Percentiles rank a stretch among this genome's conserved stretches.
phyloP scores from a whole-genome alignment of 2,329 filamentous ascomycete species.

The Exserohilum turcica region DNA sequence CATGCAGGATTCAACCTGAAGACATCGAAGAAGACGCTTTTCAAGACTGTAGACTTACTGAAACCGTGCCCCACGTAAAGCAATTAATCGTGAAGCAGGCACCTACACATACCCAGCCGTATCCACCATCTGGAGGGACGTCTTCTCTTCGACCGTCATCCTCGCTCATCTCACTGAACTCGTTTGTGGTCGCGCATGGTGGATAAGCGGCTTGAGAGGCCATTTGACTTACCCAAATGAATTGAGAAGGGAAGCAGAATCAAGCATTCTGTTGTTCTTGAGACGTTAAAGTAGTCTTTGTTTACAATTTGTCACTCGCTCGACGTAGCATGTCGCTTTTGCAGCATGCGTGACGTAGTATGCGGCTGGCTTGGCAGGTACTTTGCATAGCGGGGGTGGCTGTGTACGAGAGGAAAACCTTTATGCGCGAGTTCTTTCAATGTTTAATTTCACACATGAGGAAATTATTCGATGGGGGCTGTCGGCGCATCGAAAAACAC shows the following conservation, averaged over 20 bases:
- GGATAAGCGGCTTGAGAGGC: neutral
- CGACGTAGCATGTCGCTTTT: neutral
- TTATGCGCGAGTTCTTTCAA: no score
- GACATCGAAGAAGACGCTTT: neutral
- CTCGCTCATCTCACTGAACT: neutral
- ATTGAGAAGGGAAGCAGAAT: neutral
- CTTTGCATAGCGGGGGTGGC: no score
- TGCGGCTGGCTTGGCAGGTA: no score
- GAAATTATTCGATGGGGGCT: no score
- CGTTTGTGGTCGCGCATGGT: neutral
- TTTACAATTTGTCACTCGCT: neutral
- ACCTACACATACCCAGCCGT: constrained; percentile 24
- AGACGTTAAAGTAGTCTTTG: neutral
- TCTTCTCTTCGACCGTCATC: neutral
- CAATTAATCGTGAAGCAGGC: constrained; percentile 15
- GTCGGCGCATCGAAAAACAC: no score
- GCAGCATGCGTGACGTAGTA: neutral
- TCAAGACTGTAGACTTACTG: constrained; percentile 5
- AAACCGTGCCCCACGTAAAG: constrained; percentile 26
- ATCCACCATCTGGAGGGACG: constrained; percentile 21
- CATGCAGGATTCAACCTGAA: neutral
- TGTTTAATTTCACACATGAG: no score
- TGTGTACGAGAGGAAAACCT: no score
- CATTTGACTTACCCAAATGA: neutral
- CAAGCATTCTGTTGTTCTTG: neutral